Base-by-base conservation (phyloP, 768 basidiomycete genomes). In the Rhizopogon salebrosus region DNA sequence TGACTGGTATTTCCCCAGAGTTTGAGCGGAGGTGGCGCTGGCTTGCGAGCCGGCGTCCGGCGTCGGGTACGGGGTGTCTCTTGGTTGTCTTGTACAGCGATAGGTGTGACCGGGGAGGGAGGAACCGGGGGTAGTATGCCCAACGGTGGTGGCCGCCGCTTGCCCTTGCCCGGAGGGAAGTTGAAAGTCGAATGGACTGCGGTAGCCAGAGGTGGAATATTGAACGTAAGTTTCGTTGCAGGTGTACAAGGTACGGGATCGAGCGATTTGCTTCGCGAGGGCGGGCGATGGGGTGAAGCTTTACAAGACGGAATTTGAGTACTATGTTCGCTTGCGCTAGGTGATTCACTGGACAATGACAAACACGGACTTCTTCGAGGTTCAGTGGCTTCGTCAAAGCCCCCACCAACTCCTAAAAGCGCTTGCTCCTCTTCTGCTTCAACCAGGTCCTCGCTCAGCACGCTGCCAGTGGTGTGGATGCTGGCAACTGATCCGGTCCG, bases 351-450 rank as follows among this genome's bases (percentile, higher is more conserved):
- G 16, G 69, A 68, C 27, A 53, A 36, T 46, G 52, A 53, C 59
- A 67, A 54, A 40, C 65, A 68, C 10, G 67, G 69, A 41, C 70
- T 69, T 42, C 70, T 64, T 37, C 67, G 67, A 22, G 62, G 62
- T 50, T 69, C 65, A 31, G 70, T 70, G 16, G 60, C 53, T 29
- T 64, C 69, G 38, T 77, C 75, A 51, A 89, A 89, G 34, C 82
- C 79, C 50, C 84, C 82, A 49, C 86, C 83, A 16, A 86, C 65
- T 41, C 85, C 85, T 38, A 90, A 75, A 1, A 90, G 70, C 53
- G 83, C 85, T 43, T 80, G 70, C 63, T 92, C 88, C 64, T 92
- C 89, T 20, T 90, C 88, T 57, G 87, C 87, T 62, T 91, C 90
- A 9, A 92, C 80, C 8, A 91, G 79, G 49, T 92, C 77, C 64